A percentile compares a stretch with the other conserved stretches of the same genome.
phyloP scores from a whole-genome alignment of 495 filamentous ascomycete species.

The Lasiosphaeria hispida region DNA sequence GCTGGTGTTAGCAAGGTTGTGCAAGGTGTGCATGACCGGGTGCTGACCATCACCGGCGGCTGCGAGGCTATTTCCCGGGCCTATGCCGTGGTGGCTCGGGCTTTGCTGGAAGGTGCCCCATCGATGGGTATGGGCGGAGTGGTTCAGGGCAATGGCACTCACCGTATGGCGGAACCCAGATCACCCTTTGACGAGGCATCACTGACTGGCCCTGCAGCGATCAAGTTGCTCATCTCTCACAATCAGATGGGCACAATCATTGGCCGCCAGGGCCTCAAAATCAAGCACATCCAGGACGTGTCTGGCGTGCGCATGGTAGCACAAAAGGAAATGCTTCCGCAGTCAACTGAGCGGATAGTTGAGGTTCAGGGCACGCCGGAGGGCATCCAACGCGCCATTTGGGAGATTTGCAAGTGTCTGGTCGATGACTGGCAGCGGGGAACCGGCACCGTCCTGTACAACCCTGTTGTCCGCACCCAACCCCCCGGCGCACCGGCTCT shows the following conservation, averaged over 20 bases:
- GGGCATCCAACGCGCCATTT: constrained; percentile 90
- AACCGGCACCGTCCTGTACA: constrained; percentile 94
- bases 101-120: constrained; percentile 87
- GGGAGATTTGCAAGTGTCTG: constrained; percentile 98
- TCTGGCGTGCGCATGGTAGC: constrained; percentile 98
- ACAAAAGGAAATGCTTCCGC: constrained; percentile 98
- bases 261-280: constrained; percentile 91
- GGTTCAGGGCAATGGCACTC: constrained; percentile 79
- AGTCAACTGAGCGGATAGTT: constrained; percentile 98
- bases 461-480: constrained; percentile 84
- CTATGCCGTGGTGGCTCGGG: constrained; percentile 88
- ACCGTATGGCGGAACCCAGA: constrained; percentile 64
- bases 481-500: constrained; percentile 50
- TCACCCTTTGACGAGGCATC: neutral
- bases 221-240: constrained; percentile 96
- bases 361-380: constrained; percentile 92
- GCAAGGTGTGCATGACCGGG: constrained; percentile 92
- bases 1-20: constrained; percentile 99
- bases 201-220: constrained; percentile 55
- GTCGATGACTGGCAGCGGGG: constrained; percentile 97
- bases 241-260: constrained; percentile 99
- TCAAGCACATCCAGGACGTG: constrained; percentile 97
- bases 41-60: constrained; percentile 88
- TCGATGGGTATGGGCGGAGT: constrained; percentile 92
- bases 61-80: constrained; percentile 84